These are phyloP conservation scores for Daphne laureola DNA, from an alignment of 441 rosid species.

Conservation along the genomic window DNA sequence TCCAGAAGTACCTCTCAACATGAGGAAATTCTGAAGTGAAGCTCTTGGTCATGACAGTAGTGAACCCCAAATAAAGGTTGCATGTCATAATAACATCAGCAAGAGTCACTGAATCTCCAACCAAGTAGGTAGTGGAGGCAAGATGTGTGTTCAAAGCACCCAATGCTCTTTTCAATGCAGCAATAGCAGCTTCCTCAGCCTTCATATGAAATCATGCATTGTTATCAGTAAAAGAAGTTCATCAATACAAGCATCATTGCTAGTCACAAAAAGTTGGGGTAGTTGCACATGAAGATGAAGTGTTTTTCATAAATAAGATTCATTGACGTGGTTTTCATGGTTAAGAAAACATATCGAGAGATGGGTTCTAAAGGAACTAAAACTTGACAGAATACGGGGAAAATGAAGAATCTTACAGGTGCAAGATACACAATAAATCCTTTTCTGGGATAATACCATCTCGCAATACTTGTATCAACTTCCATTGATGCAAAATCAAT, in stretches of 20 bases:
- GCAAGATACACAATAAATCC: slow-evolving; percentile 47
- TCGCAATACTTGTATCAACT: slow-evolving; percentile 44
- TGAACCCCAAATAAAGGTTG: slow-evolving; percentile 57
- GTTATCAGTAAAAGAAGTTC: not conserved
- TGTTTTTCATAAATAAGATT: no score
- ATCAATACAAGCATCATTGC: not conserved
- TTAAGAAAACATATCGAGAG: not conserved
- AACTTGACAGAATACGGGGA: not conserved
- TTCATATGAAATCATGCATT: slow-evolving; percentile 11
- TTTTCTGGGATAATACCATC: slow-evolving; percentile 56
- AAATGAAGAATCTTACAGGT: slow-evolving; percentile 32
- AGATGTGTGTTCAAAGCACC: slow-evolving; percentile 65
- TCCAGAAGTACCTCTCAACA: slow-evolving; percentile 97
- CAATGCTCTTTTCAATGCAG: slow-evolving; percentile 71
- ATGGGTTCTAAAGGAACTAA: not conserved
- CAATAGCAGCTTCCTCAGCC: slow-evolving; percentile 75
- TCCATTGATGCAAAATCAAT: slow-evolving; percentile 71
- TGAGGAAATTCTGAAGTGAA: slow-evolving; percentile 84
- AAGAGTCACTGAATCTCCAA: slow-evolving; percentile 71
- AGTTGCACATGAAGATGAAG: no score
- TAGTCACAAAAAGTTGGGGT: not conserved
- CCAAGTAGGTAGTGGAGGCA: slow-evolving; percentile 70
- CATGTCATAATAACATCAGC: slow-evolving; percentile 76
- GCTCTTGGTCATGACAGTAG: slow-evolving; percentile 49
- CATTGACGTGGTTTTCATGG: no score